phyloP scores from a whole-genome alignment of 257 asterid species.

The Echites panduratus region DNA sequence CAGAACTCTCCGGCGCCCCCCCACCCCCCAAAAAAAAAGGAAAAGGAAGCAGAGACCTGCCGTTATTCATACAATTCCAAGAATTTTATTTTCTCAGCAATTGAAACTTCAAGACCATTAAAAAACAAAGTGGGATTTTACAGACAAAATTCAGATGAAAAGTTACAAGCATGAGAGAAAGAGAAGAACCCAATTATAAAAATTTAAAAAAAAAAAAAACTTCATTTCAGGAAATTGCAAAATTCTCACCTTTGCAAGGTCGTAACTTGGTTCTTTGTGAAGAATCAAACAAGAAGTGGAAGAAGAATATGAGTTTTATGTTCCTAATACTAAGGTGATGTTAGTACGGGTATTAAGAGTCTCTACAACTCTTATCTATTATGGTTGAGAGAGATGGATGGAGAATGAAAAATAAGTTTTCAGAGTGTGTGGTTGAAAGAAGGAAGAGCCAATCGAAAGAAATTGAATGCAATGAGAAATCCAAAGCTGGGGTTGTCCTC shows the following conservation, averaged over 20 bases:
- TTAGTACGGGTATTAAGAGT: no score
- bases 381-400: constrained; percentile 4
- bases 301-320: constrained; percentile 1
- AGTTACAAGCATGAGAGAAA: not conserved
- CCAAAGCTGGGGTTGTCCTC: constrained; percentile 33
- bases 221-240: constrained; percentile 5
- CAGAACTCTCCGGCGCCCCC: constrained; percentile 7
- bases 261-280: not conserved
- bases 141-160: not conserved
- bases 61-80: constrained; percentile 9
- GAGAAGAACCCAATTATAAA: not conserved
- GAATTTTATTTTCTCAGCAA: not conserved
- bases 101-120: not conserved
- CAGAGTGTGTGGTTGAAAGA: constrained; percentile 16
- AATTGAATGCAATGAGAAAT: constrained; percentile 20
- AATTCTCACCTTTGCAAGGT: constrained; percentile 24
- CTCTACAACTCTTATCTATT: not conserved
- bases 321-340: not conserved
- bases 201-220: not conserved
- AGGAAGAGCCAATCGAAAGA: constrained; percentile 15
- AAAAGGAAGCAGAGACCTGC: constrained; percentile 19
- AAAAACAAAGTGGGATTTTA: not conserved
- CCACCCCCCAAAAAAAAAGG: no score
- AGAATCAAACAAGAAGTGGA: not conserved
- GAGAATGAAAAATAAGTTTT: constrained; percentile 19